Evolutionary conservation across 192 early-diverging fungal species (phyloP).

Genomic region (Entomortierella lignicola): DNA sequence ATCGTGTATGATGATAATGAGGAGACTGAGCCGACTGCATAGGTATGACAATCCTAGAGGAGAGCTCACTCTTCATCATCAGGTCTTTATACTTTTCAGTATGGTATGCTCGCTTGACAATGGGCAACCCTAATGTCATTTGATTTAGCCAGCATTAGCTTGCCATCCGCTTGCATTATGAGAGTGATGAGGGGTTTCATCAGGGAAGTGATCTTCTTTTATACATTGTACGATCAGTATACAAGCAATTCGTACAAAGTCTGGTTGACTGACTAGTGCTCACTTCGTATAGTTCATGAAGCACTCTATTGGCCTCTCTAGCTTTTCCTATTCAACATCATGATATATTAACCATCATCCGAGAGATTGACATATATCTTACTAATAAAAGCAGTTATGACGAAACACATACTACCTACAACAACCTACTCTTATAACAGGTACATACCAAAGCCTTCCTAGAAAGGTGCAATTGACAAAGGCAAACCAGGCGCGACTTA

Average conservation of each 20-base stretch:
- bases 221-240: background rate
- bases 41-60: background rate
- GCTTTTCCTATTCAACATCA: too few relatives aligned
- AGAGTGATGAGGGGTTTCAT: background rate
- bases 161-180: conserved; percentile 2
- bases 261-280: background rate
- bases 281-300: too few relatives aligned
- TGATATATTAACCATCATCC: too few relatives aligned
- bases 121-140: background rate
- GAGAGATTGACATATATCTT: too few relatives aligned
- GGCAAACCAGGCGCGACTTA: background rate
- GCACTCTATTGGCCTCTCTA: too few relatives aligned
- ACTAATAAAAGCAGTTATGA: too few relatives aligned
- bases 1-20: background rate
- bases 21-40: background rate
- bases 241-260: too few relatives aligned
- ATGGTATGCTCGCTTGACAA: conserved; percentile 1
- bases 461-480: background rate
- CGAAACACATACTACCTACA: too few relatives aligned
- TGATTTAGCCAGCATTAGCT: background rate
- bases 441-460: background rate
- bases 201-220: conserved; percentile 2
- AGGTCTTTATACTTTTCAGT: background rate
- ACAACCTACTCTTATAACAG: too few relatives aligned
- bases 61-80: background rate